phyloP scores from a whole-genome alignment of 2,329 filamentous ascomycete species.

The Fusarium fujikuroi region DNA sequence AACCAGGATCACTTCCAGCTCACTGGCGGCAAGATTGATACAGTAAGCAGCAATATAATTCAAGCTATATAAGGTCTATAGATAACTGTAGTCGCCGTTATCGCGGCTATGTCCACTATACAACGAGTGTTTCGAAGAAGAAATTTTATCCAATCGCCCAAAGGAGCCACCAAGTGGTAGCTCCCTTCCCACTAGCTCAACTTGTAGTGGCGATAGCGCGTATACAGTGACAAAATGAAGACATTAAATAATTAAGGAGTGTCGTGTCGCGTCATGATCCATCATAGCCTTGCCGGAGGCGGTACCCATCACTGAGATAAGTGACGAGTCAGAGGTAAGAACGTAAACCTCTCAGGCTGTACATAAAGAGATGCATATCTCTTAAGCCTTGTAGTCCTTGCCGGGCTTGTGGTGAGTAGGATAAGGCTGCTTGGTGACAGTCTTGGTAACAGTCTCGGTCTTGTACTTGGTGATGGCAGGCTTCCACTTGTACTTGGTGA shows the following conservation, averaged over 20 bases:
- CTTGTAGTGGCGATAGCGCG: not conserved
- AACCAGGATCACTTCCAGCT: accelerated
- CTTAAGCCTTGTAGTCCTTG: slow-evolving; percentile 22
- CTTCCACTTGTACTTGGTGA: slow-evolving; percentile 20
- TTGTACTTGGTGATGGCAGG: slow-evolving; percentile 18
- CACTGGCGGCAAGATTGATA: accelerated
- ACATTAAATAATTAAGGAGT: slow-evolving; percentile 22
- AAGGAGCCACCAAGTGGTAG: not conserved
- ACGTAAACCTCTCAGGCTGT: not conserved
- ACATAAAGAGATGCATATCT: not conserved
- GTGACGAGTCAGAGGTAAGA: not conserved
- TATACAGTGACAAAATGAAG: not conserved
- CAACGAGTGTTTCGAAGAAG: slow-evolving; percentile 33
- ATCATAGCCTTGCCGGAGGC: not conserved
- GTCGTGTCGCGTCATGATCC: slow-evolving; percentile 3
- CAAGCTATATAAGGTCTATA: slow-evolving; percentile 11
- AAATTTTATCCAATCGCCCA: not conserved
- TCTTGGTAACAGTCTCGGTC: slow-evolving; percentile 2
- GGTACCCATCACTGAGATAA: not conserved
- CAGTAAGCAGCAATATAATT: not conserved
- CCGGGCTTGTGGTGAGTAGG: slow-evolving; percentile 11
- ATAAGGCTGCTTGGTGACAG: not conserved
- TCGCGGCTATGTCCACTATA: slow-evolving; percentile 30
- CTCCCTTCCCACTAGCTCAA: not conserved
- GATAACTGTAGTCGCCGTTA: slow-evolving; percentile 13